Base-by-base conservation (phyloP, 2,329 filamentous ascomycete genomes). In the Fusarium ambrosium region DNA sequence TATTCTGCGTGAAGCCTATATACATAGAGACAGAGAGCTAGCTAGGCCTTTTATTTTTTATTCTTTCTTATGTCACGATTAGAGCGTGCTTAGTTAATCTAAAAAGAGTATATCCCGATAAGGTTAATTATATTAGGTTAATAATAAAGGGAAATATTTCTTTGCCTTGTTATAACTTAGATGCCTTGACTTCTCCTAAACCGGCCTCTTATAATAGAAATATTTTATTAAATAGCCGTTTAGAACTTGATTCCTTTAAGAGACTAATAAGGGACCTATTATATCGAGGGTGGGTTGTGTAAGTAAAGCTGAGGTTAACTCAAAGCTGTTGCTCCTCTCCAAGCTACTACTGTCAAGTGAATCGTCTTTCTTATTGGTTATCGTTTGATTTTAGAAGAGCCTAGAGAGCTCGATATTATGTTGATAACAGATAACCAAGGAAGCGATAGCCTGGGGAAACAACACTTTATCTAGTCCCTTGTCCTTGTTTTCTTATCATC, bases 401-500 rank as follows among this genome's bases (percentile, higher is more conserved):
- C 13, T 51, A 3, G 9, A 10, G 24, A n/a, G 16, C 16, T 29
- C n/a, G 5, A 51, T 24, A 27, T 13, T 9, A 51, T 29, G 16
- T 16, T 29, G 16, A 9, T 9, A 32, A 14, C 7, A 14, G 10
- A 10, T 0, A n/a, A 8, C 13, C 48, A 53, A 14, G 5, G 10
- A 11, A 6, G 20, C 43, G 43, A 48, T 16, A 22, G 20, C 4
- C 14, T 13, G 1, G 14, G 13, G 2, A n/a, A n/a, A n/a, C 4
- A 24, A 20, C 7, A 8, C 3, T 3, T 29, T 29, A 9, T n/a
- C 16, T 11, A 29, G 22, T 27, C 16, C 24, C 24, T 29, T 53
- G 16, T 53, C 10, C 10, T n/a, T 32, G 2, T 11, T 1, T 1
- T 18, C 18, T 24, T 1, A 10, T n/a, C 10, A n/a, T 4, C 1